Evolutionary conservation across 2,329 filamentous ascomycete genomes (phyloP).

Genomic region (Periconia sp.): DNA sequence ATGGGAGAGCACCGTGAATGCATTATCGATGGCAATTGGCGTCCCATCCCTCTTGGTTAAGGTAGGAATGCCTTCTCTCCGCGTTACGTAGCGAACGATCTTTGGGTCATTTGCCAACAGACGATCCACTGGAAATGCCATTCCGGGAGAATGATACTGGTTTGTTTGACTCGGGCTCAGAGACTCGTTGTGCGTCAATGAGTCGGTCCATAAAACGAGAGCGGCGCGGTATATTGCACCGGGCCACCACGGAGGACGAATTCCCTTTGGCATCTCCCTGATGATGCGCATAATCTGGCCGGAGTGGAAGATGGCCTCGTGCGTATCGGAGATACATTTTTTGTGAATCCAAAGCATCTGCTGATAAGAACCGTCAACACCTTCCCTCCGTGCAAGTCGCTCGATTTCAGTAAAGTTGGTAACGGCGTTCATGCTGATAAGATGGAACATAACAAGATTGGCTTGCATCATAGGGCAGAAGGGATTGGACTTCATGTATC

Average conservation of each 20-base stretch:
- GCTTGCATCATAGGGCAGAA: slow-evolving; percentile 66
- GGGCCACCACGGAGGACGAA: slow-evolving; percentile 74
- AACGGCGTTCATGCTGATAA: slow-evolving; percentile 72
- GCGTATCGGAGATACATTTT: slow-evolving; percentile 67
- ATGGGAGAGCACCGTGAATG: slow-evolving; percentile 57
- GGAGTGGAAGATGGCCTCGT: slow-evolving; percentile 70
- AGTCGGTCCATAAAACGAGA: slow-evolving; percentile 55
- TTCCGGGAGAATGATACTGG: slow-evolving; percentile 39
- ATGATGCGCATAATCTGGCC: slow-evolving; percentile 70
- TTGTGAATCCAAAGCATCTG: slow-evolving; percentile 63
- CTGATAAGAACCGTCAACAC: slow-evolving; percentile 62
- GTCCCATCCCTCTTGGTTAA: slow-evolving; percentile 59
- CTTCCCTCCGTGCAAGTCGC: slow-evolving; percentile 67
- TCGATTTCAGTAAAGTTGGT: slow-evolving; percentile 73
- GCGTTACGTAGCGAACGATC: slow-evolving; percentile 59
- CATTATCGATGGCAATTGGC: slow-evolving; percentile 54
- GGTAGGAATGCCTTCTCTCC: slow-evolving; percentile 60
- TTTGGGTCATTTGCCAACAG: slow-evolving; percentile 58
- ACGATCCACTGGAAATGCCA: slow-evolving; percentile 59
- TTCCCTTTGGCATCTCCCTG: slow-evolving; percentile 63
- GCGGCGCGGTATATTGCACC: slow-evolving; percentile 70
- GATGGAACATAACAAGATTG: slow-evolving; percentile 72
- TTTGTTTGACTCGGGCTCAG: slow-evolving; percentile 42
- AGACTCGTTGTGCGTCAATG: slow-evolving; percentile 59
- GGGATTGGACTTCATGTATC: slow-evolving; percentile 62